Evolutionary conservation across 2,329 filamentous ascomycete genomes (phyloP).

Genomic region (Talaromyces sp.): DNA sequence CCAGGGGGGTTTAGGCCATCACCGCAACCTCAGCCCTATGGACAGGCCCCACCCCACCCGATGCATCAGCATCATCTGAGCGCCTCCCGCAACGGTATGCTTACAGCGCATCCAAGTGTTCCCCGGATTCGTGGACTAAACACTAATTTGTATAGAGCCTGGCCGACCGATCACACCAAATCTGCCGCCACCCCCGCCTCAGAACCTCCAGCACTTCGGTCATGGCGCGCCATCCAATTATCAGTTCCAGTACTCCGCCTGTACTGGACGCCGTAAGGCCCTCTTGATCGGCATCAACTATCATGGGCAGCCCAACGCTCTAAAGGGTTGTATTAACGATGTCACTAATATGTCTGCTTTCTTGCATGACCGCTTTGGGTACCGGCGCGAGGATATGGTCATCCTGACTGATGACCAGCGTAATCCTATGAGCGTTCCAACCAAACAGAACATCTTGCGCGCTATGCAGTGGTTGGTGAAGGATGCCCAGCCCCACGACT

Average conservation of each 20-base stretch:
- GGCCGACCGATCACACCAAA: constrained; percentile 55
- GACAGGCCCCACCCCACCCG: constrained; percentile 8
- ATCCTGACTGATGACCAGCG: constrained; percentile 94
- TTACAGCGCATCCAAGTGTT: not conserved
- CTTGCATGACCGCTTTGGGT: constrained; percentile 80
- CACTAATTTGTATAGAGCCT: constrained; percentile 41
- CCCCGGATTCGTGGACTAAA: not conserved
- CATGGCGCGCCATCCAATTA: constrained; percentile 78
- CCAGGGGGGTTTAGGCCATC: not conserved
- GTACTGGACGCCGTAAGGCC: constrained; percentile 84
- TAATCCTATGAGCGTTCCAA: constrained; percentile 95
- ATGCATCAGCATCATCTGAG: constrained; percentile 15
- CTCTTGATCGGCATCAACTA: constrained; percentile 96
- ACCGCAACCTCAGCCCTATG: constrained; percentile 5
- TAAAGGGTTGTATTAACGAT: constrained; percentile 94
- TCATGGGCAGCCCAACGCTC: constrained; percentile 84
- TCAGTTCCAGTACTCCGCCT: constrained; percentile 89
- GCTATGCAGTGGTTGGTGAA: constrained; percentile 99
- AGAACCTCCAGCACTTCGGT: constrained; percentile 71
- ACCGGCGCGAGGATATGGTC: constrained; percentile 96
- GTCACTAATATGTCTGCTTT: constrained; percentile 95
- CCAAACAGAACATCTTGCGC: constrained; percentile 88
- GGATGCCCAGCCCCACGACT: constrained; percentile 88
- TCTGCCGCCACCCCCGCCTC: constrained; percentile 68
- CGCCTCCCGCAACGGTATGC: constrained; percentile 16